phyloP scores from a whole-genome alignment of 139 green algal species.

The Bryopsis sp. region DNA sequence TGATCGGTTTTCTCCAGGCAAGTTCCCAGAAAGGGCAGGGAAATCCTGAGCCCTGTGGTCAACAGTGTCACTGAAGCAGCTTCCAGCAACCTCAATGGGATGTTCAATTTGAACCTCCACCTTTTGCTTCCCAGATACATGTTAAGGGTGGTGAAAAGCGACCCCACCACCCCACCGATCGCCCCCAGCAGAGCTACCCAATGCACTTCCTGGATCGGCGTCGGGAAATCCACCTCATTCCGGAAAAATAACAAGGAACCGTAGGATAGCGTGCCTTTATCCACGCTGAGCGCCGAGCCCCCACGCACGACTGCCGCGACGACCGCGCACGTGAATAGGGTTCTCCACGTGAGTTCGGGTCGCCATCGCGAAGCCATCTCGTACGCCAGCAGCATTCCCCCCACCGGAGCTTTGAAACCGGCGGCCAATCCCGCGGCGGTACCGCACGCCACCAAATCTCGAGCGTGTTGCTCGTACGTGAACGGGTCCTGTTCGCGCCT shows the following conservation, averaged over 20 bases:
- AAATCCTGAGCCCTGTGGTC: constrained; percentile 8
- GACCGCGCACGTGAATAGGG: constrained; percentile 20
- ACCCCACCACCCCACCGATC: constrained; percentile 20
- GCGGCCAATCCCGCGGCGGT: constrained; percentile 21
- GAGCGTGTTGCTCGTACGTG: constrained; percentile 17
- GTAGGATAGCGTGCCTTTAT: constrained; percentile 7
- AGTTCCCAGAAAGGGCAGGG: constrained; percentile 8
- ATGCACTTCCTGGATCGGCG: constrained; percentile 3
- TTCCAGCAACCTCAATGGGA: background rate
- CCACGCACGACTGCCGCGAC: constrained; percentile 8
- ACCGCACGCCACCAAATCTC: constrained; percentile 20
- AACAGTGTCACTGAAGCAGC: background rate
- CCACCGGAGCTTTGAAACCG: constrained; percentile 19
- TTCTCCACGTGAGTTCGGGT: constrained; percentile 20
- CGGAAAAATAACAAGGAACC: constrained; percentile 17
- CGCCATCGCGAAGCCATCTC: constrained; percentile 25
- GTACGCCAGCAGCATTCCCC: constrained; percentile 21
- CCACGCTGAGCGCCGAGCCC: background rate
- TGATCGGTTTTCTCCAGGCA: background rate
- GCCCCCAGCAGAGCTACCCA: constrained; percentile 19
- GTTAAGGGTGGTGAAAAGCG: constrained; percentile 19
- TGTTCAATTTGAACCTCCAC: background rate
- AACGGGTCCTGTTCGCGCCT: constrained; percentile 10
- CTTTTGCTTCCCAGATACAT: constrained; percentile 4
- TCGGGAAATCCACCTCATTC: constrained; percentile 12